phyloP scores from a whole-genome alignment of 2,329 filamentous ascomycete genomes.

The Aspergillus sp. region DNA sequence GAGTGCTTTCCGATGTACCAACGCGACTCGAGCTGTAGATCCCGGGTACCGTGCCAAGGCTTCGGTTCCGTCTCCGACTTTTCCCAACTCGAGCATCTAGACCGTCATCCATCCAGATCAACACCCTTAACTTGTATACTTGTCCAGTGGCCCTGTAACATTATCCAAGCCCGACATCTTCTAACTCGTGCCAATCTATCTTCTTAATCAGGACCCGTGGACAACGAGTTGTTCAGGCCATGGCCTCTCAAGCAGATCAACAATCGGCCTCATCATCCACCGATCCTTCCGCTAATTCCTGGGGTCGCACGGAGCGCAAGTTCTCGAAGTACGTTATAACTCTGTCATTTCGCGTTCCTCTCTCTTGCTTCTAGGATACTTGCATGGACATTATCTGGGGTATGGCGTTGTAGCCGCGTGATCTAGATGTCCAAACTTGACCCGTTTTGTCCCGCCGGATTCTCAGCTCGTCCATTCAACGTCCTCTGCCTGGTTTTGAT shows the following conservation, averaged over 20 bases:
- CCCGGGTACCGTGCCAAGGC: slow-evolving; percentile 31
- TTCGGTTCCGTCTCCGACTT: slow-evolving; percentile 21
- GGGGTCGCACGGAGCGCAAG: slow-evolving; percentile 58
- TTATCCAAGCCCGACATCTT: not conserved
- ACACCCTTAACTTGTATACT: not conserved
- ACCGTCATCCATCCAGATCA: not conserved
- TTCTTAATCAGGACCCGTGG: not conserved
- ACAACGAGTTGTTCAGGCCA: not conserved
- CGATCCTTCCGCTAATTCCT: slow-evolving; percentile 47
- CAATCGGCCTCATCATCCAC: slow-evolving; percentile 40
- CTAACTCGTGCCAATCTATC: not conserved
- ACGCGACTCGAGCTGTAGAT: slow-evolving; percentile 1
- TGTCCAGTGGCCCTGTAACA: not conserved
- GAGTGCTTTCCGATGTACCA: too few species aligned
- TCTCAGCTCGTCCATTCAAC: not conserved
- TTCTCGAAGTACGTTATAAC: slow-evolving; percentile 61
- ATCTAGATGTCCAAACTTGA: not conserved
- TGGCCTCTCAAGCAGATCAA: slow-evolving; percentile 19
- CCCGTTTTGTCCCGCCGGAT: not conserved
- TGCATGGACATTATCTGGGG: not conserved
- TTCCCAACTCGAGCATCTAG: not conserved
- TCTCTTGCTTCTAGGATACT: too few species aligned
- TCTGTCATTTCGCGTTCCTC: not conserved
- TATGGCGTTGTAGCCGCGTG: not conserved
- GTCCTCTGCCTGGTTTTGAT: too few species aligned